These are phyloP conservation scores for Trametes cinnabarina DNA, from an alignment of 768 basidiomycete species.

Conservation along the genomic window DNA sequence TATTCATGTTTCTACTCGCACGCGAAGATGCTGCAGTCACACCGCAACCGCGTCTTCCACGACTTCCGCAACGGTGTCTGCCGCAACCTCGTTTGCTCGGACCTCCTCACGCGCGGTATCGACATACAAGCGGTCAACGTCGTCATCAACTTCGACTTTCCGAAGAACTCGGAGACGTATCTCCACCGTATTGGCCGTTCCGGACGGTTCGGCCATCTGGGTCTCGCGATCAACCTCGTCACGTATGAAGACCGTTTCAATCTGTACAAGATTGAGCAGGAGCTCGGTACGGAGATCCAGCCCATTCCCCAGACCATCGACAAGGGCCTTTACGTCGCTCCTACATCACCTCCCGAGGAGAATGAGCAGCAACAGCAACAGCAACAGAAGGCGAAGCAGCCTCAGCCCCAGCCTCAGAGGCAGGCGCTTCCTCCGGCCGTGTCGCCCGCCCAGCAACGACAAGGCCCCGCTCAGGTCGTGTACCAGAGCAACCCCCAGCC, in stretches of 20 bases:
- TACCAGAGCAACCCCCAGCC: slow-evolving; percentile 31
- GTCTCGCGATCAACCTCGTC: slow-evolving; percentile 95
- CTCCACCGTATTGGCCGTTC: slow-evolving; percentile 98
- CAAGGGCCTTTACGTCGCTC: slow-evolving; percentile 89
- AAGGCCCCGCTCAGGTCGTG: slow-evolving; percentile 28
- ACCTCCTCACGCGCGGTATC: slow-evolving; percentile 97
- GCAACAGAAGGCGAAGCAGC: slow-evolving; percentile 37
- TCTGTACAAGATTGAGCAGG: slow-evolving; percentile 96
- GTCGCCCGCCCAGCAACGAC: slow-evolving; percentile 22
- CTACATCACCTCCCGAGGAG: slow-evolving; percentile 44
- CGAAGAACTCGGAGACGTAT: slow-evolving; percentile 98
- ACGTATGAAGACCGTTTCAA: slow-evolving; percentile 99
- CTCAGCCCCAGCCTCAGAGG: slow-evolving; percentile 27
- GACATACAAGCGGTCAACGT: slow-evolving; percentile 99
- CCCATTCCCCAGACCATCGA: slow-evolving; percentile 93
- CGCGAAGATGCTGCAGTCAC: slow-evolving; percentile 98
- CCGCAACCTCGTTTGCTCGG: slow-evolving; percentile 96
- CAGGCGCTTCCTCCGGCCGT: slow-evolving; percentile 13
- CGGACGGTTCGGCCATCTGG: slow-evolving; percentile 95
- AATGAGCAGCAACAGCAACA: slow-evolving; percentile 42
- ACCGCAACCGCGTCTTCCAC: slow-evolving; percentile 99
- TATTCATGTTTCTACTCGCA: slow-evolving; percentile 99
- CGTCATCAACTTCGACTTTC: slow-evolving; percentile 99
- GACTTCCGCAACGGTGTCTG: slow-evolving; percentile 99
- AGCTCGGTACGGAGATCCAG: slow-evolving; percentile 96